A percentile compares a stretch with the other conserved stretches of the same genome.
Evolutionary conservation across 345 rosid species (phyloP).

Genomic region (Brassica rapa): DNA sequence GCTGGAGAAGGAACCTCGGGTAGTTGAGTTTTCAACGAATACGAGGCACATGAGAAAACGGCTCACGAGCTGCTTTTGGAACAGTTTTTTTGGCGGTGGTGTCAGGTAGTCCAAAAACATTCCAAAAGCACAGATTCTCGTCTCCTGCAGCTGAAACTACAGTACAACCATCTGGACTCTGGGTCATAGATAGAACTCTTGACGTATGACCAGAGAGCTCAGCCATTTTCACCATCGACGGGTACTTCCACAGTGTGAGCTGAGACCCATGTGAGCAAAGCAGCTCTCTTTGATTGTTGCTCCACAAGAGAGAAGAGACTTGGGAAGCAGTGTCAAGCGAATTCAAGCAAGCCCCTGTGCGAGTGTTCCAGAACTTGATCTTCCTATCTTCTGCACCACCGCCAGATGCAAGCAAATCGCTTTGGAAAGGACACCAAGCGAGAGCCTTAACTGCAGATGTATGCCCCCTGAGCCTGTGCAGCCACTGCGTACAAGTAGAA

Average conservation of each 20-base stretch:
- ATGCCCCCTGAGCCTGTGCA: not conserved
- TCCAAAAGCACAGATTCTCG: not conserved
- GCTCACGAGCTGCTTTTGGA: not conserved
- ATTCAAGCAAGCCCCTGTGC: constrained; percentile 1
- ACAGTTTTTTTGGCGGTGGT: not conserved
- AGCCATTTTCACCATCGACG: not conserved
- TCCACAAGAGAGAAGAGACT: not conserved
- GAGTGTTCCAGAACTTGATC: not conserved
- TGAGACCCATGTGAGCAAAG: not conserved
- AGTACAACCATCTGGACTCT: not conserved
- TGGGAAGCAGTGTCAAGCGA: not conserved
- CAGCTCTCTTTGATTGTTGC: not conserved
- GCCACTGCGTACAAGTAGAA: not conserved
- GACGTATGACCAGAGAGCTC: not conserved
- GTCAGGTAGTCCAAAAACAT: not conserved
- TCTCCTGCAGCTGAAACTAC: not conserved
- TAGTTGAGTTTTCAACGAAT: not conserved
- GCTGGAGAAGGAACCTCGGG: too few species aligned
- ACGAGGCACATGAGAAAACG: not conserved
- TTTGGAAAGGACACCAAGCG: not conserved
- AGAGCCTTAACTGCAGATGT: not conserved
- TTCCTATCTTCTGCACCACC: not conserved
- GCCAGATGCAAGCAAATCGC: not conserved
- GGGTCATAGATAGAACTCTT: not conserved
- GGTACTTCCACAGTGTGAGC: not conserved